Evolutionary conservation across 805 yeast species (phyloP).

Genomic region (Saitoella complicata): DNA sequence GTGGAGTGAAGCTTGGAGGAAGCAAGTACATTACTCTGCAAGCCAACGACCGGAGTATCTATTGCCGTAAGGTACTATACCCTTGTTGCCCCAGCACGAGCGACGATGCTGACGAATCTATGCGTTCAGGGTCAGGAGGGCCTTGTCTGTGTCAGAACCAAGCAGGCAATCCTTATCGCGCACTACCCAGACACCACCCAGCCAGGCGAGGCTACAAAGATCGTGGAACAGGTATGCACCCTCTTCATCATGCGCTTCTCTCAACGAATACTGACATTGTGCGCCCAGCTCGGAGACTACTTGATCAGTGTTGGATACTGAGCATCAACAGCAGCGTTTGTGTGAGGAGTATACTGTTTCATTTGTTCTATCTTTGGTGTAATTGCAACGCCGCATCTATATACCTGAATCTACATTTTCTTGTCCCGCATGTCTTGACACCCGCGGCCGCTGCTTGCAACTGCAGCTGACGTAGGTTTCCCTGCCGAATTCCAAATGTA

Average conservation of each 20-base stretch:
- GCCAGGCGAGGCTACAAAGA: slow-evolving; percentile 88
- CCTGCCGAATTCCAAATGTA: too few species aligned
- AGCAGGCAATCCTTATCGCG: slow-evolving; percentile 82
- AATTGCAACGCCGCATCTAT: too few species aligned
- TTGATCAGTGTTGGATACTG: slow-evolving; percentile 75
- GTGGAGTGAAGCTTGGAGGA: slow-evolving; percentile 72
- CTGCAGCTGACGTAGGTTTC: too few species aligned
- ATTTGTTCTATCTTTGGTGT: too few species aligned
- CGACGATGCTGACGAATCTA: too few species aligned
- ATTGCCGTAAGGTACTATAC: slow-evolving; percentile 48
- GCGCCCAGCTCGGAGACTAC: slow-evolving; percentile 43
- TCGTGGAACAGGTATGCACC: slow-evolving; percentile 60
- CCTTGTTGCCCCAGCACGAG: too few species aligned
- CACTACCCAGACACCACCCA: slow-evolving; percentile 84
- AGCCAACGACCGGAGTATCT: slow-evolving; percentile 85
- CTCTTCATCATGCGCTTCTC: not conserved
- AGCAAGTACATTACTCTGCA: slow-evolving; percentile 74
- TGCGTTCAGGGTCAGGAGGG: slow-evolving; percentile 57
- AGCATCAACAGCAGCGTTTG: not conserved
- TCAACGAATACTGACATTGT: not conserved
- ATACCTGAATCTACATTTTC: too few species aligned
- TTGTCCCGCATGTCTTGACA: too few species aligned
- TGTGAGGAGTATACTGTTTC: too few species aligned
- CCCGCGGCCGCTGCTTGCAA: too few species aligned
- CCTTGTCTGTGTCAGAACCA: slow-evolving; percentile 78